These are phyloP conservation scores for Coniochaeta ligniaria DNA, from an alignment of 2,329 filamentous ascomycete genomes.

Conservation along the genomic window DNA sequence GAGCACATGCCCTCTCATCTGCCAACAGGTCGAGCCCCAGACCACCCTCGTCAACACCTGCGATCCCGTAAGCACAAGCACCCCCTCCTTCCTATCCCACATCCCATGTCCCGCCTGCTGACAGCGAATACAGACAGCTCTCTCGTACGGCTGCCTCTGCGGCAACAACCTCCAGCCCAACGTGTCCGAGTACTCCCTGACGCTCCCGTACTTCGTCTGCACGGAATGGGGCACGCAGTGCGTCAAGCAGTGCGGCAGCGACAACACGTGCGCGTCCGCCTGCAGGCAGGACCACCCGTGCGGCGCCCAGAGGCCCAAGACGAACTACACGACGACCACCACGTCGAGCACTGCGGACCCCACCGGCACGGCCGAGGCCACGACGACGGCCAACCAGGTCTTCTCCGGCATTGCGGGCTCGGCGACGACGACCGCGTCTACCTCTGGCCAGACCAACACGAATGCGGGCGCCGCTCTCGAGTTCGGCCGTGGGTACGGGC, in stretches of 20 bases:
- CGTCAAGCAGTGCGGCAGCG: slow-evolving; percentile 46
- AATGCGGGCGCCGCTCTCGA: slow-evolving; percentile 20
- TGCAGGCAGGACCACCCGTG: slow-evolving; percentile 66
- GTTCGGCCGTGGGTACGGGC: slow-evolving; percentile 16
- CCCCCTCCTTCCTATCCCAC: neutral
- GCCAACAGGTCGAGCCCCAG: slow-evolving; percentile 49
- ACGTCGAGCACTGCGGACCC: slow-evolving; percentile 23
- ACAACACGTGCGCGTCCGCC: slow-evolving; percentile 49
- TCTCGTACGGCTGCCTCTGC: slow-evolving; percentile 70
- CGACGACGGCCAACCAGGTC: slow-evolving; percentile 23
- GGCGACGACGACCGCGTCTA: slow-evolving; percentile 2
- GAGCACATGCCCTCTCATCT: slow-evolving; percentile 64
- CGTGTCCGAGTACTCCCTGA: slow-evolving; percentile 69
- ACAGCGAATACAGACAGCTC: slow-evolving; percentile 33
- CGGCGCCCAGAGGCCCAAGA: slow-evolving; percentile 59
- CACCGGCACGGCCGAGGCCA: slow-evolving; percentile 27
- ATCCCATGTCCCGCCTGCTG: neutral
- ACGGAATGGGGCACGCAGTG: slow-evolving; percentile 64
- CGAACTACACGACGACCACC: slow-evolving; percentile 47
- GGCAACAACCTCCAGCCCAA: slow-evolving; percentile 60
- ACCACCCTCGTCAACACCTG: slow-evolving; percentile 57
- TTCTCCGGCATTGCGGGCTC: slow-evolving; percentile 23
- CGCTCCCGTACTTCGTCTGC: slow-evolving; percentile 73
- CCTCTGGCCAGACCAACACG: slow-evolving; percentile 2
- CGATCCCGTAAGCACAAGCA: slow-evolving; percentile 47